Base-by-base conservation (phyloP, 495 filamentous ascomycete species). In the Pseudotulostoma volvatum region DNA sequence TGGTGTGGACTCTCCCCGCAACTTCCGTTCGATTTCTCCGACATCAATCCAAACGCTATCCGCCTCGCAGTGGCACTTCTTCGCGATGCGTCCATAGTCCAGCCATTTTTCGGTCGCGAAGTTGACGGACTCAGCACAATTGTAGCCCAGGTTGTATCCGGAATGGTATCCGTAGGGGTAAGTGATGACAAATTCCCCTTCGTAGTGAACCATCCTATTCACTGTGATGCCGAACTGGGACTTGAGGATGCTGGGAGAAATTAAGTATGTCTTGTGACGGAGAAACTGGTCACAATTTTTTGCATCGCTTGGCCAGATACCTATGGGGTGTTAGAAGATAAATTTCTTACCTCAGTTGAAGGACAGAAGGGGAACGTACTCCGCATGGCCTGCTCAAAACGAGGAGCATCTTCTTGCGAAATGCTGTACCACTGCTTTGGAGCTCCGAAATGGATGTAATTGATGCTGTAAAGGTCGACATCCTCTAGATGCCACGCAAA, bases 341-440 rank as follows among this genome's bases (percentile, higher is more conserved):
- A 33, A 11, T 33, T 35, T 9, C 23, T 3, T 8, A 18, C 30
- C 7, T 14, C 9, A 33, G 7, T 21, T 3, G 0, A 9, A 30
- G 8, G 18, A 9, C 3, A 20, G 32, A 39, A 28, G 32, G 17
- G 14, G 14, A 36, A 54, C 57, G 41, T 56, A 70, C 74, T 84
- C 53, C 82, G 85, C 90, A 97, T 97, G 34, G 84, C 87, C 7
- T 78, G 75, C 59, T 97, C 90, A 53, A 97, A 97, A 7, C 78
- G 73, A 35, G 83, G 70, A n/a, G 90, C 90, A 57, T 97, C 90
- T 39, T 79, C 80, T 53, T 95, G 92, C 1, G 88, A 93, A 43
- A 97, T 97, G 55, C 86, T 94, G 60, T 97, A 97, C 90, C 90
- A 97, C 53, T 97, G 90, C 55, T 97, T 97, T 3, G 90, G 90